Conservation (phyloP, 257 asterid genomes). For the Solanum piurae region DNA sequence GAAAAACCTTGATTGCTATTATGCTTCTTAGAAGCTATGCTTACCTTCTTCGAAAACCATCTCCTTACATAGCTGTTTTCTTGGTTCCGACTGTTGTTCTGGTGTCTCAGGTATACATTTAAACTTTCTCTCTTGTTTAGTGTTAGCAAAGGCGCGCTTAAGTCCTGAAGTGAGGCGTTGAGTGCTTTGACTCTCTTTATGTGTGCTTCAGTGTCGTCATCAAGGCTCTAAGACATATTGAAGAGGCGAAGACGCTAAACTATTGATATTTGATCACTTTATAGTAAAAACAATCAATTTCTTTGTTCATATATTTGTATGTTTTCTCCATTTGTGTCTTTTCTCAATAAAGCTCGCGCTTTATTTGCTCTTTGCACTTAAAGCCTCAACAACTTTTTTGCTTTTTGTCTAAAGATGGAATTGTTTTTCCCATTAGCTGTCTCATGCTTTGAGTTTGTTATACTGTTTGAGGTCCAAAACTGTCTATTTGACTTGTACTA, state of each 20-base stretch:
- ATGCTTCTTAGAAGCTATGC: constrained; percentile 79
- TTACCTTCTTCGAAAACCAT: constrained; percentile 43
- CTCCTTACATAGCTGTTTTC: constrained; percentile 53
- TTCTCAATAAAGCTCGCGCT: not conserved
- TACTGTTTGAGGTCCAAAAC: no score
- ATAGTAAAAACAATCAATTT: no score
- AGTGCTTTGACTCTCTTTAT: not conserved
- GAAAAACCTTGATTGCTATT: constrained; percentile 67
- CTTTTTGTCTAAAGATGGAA: not conserved
- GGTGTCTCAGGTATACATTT: constrained; percentile 42
- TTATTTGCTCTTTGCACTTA: no score
- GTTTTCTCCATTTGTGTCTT: not conserved
- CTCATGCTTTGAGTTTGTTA: no score
- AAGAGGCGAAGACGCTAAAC: not conserved
- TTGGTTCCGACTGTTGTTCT: constrained; percentile 78
- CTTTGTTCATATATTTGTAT: not conserved
- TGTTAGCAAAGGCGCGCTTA: not conserved
- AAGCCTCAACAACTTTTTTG: no score
- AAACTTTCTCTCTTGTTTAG: not conserved
- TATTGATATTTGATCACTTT: not conserved
- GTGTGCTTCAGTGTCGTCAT: not conserved
- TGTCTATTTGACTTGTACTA: not conserved
- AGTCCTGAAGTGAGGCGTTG: not conserved
- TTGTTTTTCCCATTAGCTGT: not conserved
- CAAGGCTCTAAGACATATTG: not conserved